Conservation (phyloP, 192 early-diverging fungal genomes). For the Mycoemilia scoparia region DNA sequence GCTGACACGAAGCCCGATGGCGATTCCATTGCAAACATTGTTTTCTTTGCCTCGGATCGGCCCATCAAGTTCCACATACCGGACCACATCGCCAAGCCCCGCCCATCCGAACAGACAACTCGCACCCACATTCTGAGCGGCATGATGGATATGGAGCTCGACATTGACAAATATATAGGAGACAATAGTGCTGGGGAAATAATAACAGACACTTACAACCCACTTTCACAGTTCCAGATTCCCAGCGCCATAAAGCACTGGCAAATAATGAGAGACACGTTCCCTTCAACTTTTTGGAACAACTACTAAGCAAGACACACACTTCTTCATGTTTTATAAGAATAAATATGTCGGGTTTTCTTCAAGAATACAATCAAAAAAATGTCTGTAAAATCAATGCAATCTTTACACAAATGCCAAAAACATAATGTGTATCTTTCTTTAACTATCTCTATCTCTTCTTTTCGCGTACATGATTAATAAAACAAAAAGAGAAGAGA, state of each 20-base stretch:
- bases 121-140: slow-evolving; percentile 19
- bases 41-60: slow-evolving; percentile 40
- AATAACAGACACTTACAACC: slow-evolving; percentile 47
- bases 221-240: slow-evolving; percentile 37
- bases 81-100: slow-evolving; percentile 12
- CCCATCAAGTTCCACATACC: slow-evolving; percentile 26
- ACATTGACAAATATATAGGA: too few species aligned
- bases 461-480: too few species aligned
- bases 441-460: too few species aligned
- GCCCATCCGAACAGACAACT: slow-evolving; percentile 6
- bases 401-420: too few species aligned
- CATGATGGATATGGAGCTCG: slow-evolving; percentile 31
- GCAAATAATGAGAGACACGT: slow-evolving; percentile 48
- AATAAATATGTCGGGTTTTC: too few species aligned
- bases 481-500: too few species aligned
- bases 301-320: slow-evolving; percentile 27
- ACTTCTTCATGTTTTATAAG: neutral
- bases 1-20: slow-evolving; percentile 31
- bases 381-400: too few species aligned
- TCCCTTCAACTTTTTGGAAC: slow-evolving; percentile 54
- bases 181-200: slow-evolving; percentile 11
- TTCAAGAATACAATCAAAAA: too few species aligned
- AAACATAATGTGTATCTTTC: too few species aligned
- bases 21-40: slow-evolving; percentile 39
- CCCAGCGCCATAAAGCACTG: slow-evolving; percentile 45